Evolutionary conservation across 169 alveolate genomes (phyloP).

Genomic region (Plasmodium ovale): DNA sequence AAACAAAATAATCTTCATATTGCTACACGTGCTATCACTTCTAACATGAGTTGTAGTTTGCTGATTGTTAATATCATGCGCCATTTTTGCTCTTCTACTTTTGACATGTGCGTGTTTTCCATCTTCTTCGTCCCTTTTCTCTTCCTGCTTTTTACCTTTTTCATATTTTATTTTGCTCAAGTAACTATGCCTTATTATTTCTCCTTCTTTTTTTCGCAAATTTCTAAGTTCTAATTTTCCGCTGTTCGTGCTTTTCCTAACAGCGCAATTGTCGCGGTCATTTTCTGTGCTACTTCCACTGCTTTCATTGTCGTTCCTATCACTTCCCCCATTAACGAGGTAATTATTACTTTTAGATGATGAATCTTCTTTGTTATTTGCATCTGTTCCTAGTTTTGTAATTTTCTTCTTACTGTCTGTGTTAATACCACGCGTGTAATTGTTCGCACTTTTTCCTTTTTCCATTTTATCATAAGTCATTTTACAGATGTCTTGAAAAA

Average conservation of each 20-base stretch:
- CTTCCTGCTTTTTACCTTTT: neutral
- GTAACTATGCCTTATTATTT: neutral
- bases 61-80: neutral
- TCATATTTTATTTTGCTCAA: neutral
- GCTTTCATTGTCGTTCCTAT: neutral
- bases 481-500: neutral
- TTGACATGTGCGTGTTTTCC: neutral
- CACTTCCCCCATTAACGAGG: neutral
- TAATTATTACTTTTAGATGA: constrained; percentile 3
- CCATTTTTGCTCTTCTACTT: neutral
- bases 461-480: constrained; percentile 5
- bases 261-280: neutral
- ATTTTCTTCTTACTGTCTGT: neutral
- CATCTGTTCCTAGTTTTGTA: neutral
- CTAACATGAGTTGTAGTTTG: neutral
- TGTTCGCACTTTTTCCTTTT: constrained; percentile 8
- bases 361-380: neutral
- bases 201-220: constrained; percentile 13
- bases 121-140: constrained; percentile 1
- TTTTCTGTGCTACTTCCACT: neutral
- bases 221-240: too few relatives aligned
- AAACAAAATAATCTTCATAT: neutral
- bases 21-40: neutral
- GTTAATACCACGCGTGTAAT: neutral
- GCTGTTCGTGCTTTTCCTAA: neutral